Evolutionary conservation across 345 rosid species (phyloP).

Genomic region (Laguncularia racemosa): DNA sequence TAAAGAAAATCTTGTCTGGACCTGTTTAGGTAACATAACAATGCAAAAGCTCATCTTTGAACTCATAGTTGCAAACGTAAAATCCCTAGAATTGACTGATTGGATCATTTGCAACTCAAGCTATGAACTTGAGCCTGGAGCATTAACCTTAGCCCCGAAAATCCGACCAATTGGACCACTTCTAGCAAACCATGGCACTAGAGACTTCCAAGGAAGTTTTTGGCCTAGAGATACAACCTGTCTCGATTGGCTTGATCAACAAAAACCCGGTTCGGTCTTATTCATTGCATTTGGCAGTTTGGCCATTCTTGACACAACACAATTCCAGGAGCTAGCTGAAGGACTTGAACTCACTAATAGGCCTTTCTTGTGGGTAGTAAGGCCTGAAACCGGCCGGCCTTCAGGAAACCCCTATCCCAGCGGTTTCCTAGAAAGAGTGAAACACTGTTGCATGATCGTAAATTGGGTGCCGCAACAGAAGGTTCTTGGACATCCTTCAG

Average conservation of each 20-base stretch:
- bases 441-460: not conserved
- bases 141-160: not conserved
- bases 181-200: constrained; percentile 2
- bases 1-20: constrained; percentile 11
- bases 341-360: not conserved
- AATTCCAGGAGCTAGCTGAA: not conserved
- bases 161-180: constrained; percentile 15
- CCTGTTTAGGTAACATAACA: constrained; percentile 1
- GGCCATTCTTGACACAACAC: not conserved
- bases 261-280: not conserved
- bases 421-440: constrained; percentile 1
- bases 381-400: not conserved
- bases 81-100: constrained; percentile 1
- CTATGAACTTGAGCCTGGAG: constrained; percentile 11
- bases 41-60: constrained; percentile 1
- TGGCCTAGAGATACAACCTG: constrained; percentile 2
- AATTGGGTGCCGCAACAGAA: constrained; percentile 6
- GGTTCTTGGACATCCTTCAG: constrained; percentile 8
- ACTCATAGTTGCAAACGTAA: not conserved
- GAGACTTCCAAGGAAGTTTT: constrained; percentile 5
- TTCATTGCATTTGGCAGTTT: constrained; percentile 2
- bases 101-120: constrained; percentile 17
- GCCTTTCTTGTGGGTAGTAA: not conserved
- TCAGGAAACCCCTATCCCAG: not conserved
- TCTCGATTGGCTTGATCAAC: constrained; percentile 1